phyloP scores from a whole-genome alignment of 805 yeast species.

The Metschnikowia anglica region DNA sequence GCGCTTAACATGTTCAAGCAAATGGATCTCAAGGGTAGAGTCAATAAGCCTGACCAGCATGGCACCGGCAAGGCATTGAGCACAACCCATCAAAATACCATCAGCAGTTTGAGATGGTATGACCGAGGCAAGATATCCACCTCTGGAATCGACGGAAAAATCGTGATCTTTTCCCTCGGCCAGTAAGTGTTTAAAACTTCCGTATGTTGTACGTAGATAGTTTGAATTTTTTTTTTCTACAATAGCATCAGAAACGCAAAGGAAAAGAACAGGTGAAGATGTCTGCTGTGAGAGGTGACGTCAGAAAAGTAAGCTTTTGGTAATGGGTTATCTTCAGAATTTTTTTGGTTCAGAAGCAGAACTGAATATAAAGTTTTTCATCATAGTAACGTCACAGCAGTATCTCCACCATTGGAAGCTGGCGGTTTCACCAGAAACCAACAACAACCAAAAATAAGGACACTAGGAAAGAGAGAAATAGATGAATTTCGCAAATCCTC shows the following conservation, averaged over 20 bases:
- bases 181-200: background rate
- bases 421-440: conserved; percentile 19
- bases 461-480: background rate
- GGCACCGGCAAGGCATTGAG: conserved; percentile 46
- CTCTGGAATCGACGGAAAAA: conserved; percentile 88
- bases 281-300: conserved; percentile 14
- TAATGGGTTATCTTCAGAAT: conserved; percentile 71
- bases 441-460: conserved; percentile 10
- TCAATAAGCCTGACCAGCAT: conserved; percentile 37
- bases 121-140: conserved; percentile 51
- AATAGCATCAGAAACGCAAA: background rate
- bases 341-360: conserved; percentile 92
- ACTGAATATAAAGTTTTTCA: conserved; percentile 72
- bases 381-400: conserved; percentile 42
- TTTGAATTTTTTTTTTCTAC: background rate
- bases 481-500: background rate
- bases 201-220: background rate
- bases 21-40: conserved; percentile 89
- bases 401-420: conserved; percentile 13
- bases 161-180: conserved; percentile 62
- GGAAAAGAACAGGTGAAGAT: background rate
- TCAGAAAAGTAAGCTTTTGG: conserved; percentile 60
- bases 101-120: conserved; percentile 59
- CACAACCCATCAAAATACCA: conserved; percentile 90
- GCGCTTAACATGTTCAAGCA: conserved; percentile 94